Percentiles rank a stretch among this genome's conserved stretches.
Evolutionary conservation across 805 yeast genomes (phyloP).

Genomic region (Ogataea populi-albae): DNA sequence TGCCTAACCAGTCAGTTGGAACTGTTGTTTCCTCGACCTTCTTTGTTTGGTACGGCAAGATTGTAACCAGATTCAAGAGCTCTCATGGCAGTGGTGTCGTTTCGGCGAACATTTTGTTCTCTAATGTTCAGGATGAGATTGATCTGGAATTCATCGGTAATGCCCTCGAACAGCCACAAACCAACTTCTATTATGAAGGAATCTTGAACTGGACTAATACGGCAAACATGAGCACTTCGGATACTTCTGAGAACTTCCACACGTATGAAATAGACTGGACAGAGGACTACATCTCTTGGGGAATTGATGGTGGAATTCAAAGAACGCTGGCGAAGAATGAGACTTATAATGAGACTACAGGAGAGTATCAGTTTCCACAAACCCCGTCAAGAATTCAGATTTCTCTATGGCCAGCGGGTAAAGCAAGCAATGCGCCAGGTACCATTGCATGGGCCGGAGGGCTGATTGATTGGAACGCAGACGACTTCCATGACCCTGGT

Average conservation of each 20-base stretch:
- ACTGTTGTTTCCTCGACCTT: slow-evolving; percentile 77
- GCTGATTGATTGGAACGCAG: slow-evolving; percentile 73
- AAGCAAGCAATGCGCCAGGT: slow-evolving; percentile 50
- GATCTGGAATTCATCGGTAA: slow-evolving; percentile 86
- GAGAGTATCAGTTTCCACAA: slow-evolving; percentile 60
- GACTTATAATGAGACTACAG: slow-evolving; percentile 61
- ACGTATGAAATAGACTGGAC: slow-evolving; percentile 78
- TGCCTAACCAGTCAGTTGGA: slow-evolving; percentile 76
- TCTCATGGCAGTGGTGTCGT: slow-evolving; percentile 80
- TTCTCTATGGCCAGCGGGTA: slow-evolving; percentile 80
- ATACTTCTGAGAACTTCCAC: slow-evolving; percentile 70
- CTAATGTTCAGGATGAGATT: slow-evolving; percentile 86
- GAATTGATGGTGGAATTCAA: slow-evolving; percentile 61
- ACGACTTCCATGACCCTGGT: slow-evolving; percentile 73
- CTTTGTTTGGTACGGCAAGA: slow-evolving; percentile 86
- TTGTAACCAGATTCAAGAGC: slow-evolving; percentile 64
- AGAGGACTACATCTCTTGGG: slow-evolving; percentile 69
- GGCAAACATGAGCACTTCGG: slow-evolving; percentile 38
- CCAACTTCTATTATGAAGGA: slow-evolving; percentile 82
- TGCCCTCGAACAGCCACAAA: slow-evolving; percentile 62
- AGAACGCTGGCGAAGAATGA: slow-evolving; percentile 62
- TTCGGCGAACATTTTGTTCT: slow-evolving; percentile 75
- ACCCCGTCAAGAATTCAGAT: slow-evolving; percentile 72
- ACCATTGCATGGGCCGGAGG: slow-evolving; percentile 90
- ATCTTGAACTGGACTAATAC: slow-evolving; percentile 63